Evolutionary conservation across 2,329 filamentous ascomycete species (phyloP).

Genomic region (Gnomoniopsis sp.): DNA sequence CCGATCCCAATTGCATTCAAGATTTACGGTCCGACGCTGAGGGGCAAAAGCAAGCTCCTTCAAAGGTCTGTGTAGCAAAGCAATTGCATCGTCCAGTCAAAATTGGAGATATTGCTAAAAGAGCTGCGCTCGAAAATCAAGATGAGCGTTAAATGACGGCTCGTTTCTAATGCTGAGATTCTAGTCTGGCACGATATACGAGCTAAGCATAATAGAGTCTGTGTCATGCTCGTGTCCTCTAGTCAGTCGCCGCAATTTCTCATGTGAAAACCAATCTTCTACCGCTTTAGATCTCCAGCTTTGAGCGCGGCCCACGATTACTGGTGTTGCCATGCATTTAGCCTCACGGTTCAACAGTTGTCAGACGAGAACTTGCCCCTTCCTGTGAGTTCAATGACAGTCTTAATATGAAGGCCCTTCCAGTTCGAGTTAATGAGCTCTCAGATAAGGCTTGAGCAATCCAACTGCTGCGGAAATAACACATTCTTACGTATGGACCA

Average conservation of each 20-base stretch:
- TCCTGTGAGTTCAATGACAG: too few species aligned
- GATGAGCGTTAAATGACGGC: not conserved
- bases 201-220: not conserved
- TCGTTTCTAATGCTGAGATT: not conserved
- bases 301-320: too few species aligned
- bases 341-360: too few species aligned
- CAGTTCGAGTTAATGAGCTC: too few species aligned
- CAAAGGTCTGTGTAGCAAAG: not conserved
- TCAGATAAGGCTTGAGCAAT: too few species aligned
- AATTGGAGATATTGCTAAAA: too few species aligned
- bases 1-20: slow-evolving; percentile 34
- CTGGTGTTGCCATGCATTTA: too few species aligned
- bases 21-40: slow-evolving; percentile 27
- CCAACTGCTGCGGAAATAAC: too few species aligned
- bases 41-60: slow-evolving; percentile 21
- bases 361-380: too few species aligned
- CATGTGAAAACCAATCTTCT: not conserved
- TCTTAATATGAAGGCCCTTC: too few species aligned
- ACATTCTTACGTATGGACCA: too few species aligned
- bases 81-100: not conserved
- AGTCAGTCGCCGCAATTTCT: not conserved
- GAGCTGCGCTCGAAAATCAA: too few species aligned
- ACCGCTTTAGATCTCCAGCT: not conserved
- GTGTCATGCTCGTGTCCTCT: not conserved
- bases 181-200: not conserved